phyloP scores from a whole-genome alignment of 2,329 filamentous ascomycete genomes.

The Diaporthe sp. region DNA sequence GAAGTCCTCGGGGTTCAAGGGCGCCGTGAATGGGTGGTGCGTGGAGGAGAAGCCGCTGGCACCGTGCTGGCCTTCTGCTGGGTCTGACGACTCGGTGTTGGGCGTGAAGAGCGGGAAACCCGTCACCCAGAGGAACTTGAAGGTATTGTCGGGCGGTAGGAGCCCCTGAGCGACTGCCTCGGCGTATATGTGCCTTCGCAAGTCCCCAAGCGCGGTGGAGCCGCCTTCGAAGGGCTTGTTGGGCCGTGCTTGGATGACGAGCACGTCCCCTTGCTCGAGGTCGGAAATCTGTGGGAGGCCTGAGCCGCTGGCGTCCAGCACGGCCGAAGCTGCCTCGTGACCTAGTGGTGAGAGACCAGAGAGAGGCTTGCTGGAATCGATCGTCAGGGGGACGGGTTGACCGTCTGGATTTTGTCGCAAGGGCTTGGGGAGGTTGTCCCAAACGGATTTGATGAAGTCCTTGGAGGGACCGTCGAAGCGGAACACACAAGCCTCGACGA shows the following conservation, averaged over 20 bases:
- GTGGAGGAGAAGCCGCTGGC: conserved; percentile 84
- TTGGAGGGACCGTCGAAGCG: conserved; percentile 63
- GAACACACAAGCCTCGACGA: conserved; percentile 81
- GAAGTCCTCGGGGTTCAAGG: conserved; percentile 76
- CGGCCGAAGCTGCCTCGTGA: conserved; percentile 72
- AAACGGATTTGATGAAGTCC: conserved; percentile 66
- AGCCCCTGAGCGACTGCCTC: conserved; percentile 72
- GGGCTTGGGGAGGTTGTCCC: conserved; percentile 65
- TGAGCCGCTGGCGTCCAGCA: conserved; percentile 44
- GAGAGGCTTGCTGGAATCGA: conserved; percentile 78
- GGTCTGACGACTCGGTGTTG: conserved; percentile 66
- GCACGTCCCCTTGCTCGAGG: conserved; percentile 78
- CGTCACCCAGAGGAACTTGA: conserved; percentile 84
- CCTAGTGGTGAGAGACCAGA: conserved; percentile 82
- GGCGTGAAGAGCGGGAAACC: conserved; percentile 95
- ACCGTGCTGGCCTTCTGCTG: conserved; percentile 78
- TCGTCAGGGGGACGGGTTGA: conserved; percentile 82
- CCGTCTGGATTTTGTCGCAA: conserved; percentile 78
- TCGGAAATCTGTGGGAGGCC: conserved; percentile 46
- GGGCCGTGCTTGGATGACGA: conserved; percentile 83
- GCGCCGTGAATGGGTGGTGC: conserved; percentile 96
- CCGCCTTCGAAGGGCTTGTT: conserved; percentile 75
- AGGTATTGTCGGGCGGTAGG: conserved; percentile 60
- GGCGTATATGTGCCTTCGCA: conserved; percentile 77
- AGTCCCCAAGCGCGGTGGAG: conserved; percentile 76